A percentile compares a stretch with the other conserved stretches of the same genome.
phyloP scores from a whole-genome alignment of 1,139 yeast genomes.

The Suhomyces bokatorum region DNA sequence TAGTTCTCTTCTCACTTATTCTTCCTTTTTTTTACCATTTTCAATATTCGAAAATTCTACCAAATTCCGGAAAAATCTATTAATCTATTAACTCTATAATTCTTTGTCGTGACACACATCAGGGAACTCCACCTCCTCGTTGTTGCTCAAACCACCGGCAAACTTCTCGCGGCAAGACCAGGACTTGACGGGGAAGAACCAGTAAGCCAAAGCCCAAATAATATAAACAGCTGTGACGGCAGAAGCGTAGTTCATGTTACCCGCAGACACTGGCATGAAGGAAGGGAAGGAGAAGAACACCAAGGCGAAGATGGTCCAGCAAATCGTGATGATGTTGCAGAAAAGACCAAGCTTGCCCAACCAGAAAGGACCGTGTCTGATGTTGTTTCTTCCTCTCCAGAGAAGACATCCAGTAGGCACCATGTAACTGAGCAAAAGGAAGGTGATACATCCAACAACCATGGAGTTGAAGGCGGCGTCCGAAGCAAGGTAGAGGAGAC shows the following conservation, averaged over 20 bases:
- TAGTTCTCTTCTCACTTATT: too few species aligned
- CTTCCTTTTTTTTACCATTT: too few species aligned
- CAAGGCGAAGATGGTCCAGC: conserved; percentile 61
- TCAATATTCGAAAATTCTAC: neutral
- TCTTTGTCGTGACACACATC: conserved; percentile 37
- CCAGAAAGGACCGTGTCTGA: conserved; percentile 67
- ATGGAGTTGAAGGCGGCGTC: conserved; percentile 48
- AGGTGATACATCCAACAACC: conserved; percentile 48
- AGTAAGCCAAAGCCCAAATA: conserved; percentile 54
- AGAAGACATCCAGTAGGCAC: conserved; percentile 53
- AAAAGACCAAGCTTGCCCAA: conserved; percentile 58
- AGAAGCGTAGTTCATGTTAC: conserved; percentile 71
- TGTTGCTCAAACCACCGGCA: conserved; percentile 46
- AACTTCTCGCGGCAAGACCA: conserved; percentile 42
- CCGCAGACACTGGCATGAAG: conserved; percentile 59
- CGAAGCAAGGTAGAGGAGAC: conserved; percentile 42
- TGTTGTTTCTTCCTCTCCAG: conserved; percentile 56
- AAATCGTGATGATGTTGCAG: conserved; percentile 54
- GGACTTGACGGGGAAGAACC: conserved; percentile 52
- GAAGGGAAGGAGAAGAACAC: conserved; percentile 71
- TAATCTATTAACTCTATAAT: conserved; percentile 13
- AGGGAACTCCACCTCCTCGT: conserved; percentile 49
- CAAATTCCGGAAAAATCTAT: conserved; percentile 1
- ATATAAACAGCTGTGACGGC: conserved; percentile 61
- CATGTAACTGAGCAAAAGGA: conserved; percentile 41